Base-by-base conservation (phyloP, 2,329 filamentous ascomycete genomes). In the Stachybotrys chlorohalonatus region DNA sequence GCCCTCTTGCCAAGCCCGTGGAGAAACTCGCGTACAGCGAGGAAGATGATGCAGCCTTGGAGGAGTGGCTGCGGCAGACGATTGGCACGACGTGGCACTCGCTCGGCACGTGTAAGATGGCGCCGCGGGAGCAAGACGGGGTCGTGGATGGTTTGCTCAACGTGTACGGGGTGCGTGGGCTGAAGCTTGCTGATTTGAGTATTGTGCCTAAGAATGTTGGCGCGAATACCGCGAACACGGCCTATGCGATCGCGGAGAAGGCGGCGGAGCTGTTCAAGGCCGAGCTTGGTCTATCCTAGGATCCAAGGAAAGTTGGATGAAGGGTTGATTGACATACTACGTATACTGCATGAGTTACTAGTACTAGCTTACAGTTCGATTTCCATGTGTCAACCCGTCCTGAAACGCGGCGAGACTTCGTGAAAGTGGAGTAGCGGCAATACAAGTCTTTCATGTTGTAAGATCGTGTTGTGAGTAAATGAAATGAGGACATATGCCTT, bases 21-120 rank as follows among this genome's bases (percentile, higher is more conserved):
- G 55, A 58, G 45, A 68, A 77, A 54, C 71, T 83, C 49, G 63
- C 68, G 55, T 81, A 81, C 58, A 68, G 70, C 5, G 58, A 66
- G 4, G 75, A 78, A 45, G 78, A 78, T 42, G 71, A 79, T 53
- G 66, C 69, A 36, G 69, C 70, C 1, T 72, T 81, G 50, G 73
- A 75, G 58, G 59, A 75, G 32, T 74, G 63, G 62, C 17, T 75
- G 13, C 64, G 73, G 1, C 60, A 68, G 49, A 68, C 67, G 7
- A 61, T 75, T 7, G 60, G 56, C 3, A 74, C 70, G 1, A 69
- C 71, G 1, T 76, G 71, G 71, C 73, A 76, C 57, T 68, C 68
- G 9, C 60, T 75, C 31, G 73, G 73, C 0, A 75, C 73, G 3
- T 73, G 69, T 55, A 73, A 70, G 59, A 76, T 76, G 72, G 68